These are phyloP conservation scores for Monilinia vaccinii-corymbosi DNA, from an alignment of 2,329 filamentous ascomycete species.

Conservation along the genomic window DNA sequence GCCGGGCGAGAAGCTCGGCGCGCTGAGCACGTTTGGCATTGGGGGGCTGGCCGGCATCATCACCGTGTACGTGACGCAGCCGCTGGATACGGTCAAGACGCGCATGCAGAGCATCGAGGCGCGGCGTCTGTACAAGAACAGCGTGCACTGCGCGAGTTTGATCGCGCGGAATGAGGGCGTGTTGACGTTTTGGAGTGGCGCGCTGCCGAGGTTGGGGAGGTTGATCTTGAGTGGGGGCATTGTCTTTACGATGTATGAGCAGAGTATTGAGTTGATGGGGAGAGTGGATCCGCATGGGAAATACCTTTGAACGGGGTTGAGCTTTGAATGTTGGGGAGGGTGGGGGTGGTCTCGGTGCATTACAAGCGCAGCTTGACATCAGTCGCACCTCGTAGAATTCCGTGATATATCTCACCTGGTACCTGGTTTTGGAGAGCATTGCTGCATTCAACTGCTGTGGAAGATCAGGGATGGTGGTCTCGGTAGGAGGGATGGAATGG, in stretches of 20 bases:
- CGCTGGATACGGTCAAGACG: conserved; percentile 91
- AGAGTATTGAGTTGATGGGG: conserved; percentile 84
- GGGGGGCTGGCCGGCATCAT: conserved; percentile 83
- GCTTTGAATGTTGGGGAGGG: too few relatives aligned
- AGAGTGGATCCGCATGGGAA: conserved; percentile 70
- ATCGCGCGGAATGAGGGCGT: conserved; percentile 88
- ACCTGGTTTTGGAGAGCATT: neutral
- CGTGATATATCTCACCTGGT: neutral
- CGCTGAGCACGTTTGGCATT: conserved; percentile 79
- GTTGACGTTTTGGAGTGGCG: conserved; percentile 88
- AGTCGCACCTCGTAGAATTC: neutral
- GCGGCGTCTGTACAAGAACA: conserved; percentile 72
- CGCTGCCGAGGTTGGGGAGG: conserved; percentile 73
- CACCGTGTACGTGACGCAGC: conserved; percentile 71
- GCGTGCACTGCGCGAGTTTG: conserved; percentile 67
- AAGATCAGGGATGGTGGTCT: neutral
- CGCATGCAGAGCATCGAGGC: conserved; percentile 96
- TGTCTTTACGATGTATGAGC: conserved; percentile 98
- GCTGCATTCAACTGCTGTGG: neutral
- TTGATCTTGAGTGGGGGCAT: conserved; percentile 90
- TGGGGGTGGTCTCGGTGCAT: neutral
- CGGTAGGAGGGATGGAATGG: neutral
- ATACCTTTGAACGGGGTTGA: conserved; percentile 52
- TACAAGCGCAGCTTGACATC: neutral
- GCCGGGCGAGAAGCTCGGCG: conserved; percentile 89